These are phyloP conservation scores for Furcasterigmium furcatum DNA, from an alignment of 2,329 filamentous ascomycete genomes.

Conservation along the genomic window DNA sequence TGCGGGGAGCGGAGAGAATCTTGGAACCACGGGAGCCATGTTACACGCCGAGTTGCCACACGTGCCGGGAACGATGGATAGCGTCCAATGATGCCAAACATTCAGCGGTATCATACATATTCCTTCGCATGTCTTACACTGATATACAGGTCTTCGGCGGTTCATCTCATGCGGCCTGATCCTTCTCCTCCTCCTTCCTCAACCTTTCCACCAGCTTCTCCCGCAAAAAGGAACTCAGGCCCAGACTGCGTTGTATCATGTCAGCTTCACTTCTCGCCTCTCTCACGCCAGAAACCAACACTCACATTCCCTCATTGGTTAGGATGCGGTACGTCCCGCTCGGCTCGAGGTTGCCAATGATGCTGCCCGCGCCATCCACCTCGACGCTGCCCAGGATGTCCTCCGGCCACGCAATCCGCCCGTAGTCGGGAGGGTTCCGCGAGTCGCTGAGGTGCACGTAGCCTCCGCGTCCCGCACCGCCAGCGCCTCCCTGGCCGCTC, in stretches of 20 bases:
- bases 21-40: no score
- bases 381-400: conserved; percentile 68
- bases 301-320: conserved; percentile 66
- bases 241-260: conserved; percentile 36
- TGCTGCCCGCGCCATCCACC: conserved; percentile 53
- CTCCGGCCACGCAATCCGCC: conserved; percentile 66
- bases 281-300: conserved; percentile 16
- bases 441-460: conserved; percentile 64
- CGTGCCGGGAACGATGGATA: no score
- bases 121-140: no score
- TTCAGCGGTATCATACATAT: no score
- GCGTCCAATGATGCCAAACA: no score
- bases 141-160: no score
- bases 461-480: conserved; percentile 57
- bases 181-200: conserved; percentile 44
- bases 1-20: no score
- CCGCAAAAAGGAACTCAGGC: conserved; percentile 51
- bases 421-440: conserved; percentile 63
- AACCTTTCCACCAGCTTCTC: conserved; percentile 52
- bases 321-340: conserved; percentile 63
- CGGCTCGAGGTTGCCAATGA: conserved; percentile 55
- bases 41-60: no score
- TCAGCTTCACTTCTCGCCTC: no score
- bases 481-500: conserved; percentile 58
- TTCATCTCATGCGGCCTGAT: conserved; percentile 3